These are phyloP conservation scores for Cercospora janseana DNA, from an alignment of 2,329 filamentous ascomycete species.

Conservation along the genomic window DNA sequence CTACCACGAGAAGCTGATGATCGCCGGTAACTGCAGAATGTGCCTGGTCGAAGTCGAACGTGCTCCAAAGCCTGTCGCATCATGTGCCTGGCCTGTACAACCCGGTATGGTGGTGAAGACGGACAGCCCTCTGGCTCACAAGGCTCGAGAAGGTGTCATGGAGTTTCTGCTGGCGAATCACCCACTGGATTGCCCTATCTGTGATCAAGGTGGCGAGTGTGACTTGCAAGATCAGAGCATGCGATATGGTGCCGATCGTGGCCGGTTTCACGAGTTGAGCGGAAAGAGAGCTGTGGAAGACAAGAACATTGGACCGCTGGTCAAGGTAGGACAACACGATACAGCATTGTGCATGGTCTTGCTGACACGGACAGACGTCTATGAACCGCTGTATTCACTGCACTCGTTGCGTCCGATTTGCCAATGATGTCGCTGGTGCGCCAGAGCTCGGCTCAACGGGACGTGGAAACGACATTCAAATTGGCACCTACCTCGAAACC, in stretches of 20 bases:
- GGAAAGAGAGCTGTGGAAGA: constrained; percentile 98
- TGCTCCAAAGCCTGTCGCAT: constrained; percentile 94
- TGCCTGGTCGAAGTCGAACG: constrained; percentile 97
- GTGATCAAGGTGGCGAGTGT: constrained; percentile 98
- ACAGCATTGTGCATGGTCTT: neutral
- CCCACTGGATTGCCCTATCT: constrained; percentile 93
- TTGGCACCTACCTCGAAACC: constrained; percentile 94
- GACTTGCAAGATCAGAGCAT: constrained; percentile 99
- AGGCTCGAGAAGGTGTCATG: constrained; percentile 98
- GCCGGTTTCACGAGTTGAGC: constrained; percentile 90
- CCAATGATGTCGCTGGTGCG: constrained; percentile 94
- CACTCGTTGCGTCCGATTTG: constrained; percentile 94
- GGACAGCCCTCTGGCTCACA: constrained; percentile 91
- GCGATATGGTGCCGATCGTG: constrained; percentile 94
- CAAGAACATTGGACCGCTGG: constrained; percentile 96
- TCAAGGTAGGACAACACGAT: constrained; percentile 59
- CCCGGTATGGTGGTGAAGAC: constrained; percentile 99
- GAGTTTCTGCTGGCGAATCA: constrained; percentile 97
- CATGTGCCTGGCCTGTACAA: constrained; percentile 97
- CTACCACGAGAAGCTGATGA: constrained; percentile 99
- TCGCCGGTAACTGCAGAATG: constrained; percentile 99
- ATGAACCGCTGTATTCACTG: constrained; percentile 99
- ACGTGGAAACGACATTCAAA: constrained; percentile 95
- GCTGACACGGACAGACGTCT: constrained; percentile 63
- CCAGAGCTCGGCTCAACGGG: constrained; percentile 92